A percentile compares a stretch with the other conserved stretches of the same genome.
Conservation (phyloP, 257 asterid genomes). For the Asclepias syriaca region DNA sequence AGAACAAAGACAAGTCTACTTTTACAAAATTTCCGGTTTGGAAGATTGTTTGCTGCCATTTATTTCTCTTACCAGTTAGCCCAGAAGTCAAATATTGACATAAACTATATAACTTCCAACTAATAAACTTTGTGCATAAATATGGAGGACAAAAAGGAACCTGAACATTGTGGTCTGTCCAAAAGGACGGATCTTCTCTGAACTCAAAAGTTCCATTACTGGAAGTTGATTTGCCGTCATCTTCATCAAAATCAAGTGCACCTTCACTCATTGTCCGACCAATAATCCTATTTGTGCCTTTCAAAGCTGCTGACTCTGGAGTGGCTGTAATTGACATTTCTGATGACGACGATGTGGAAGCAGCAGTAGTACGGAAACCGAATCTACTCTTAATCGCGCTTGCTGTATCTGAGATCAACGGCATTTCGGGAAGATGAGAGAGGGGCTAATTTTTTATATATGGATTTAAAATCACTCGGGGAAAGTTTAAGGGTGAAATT, state of each 20-base stretch:
- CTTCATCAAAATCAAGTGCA: conserved; percentile 29
- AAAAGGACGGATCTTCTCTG: no score
- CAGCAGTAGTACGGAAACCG: conserved; percentile 29
- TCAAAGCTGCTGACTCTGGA: conserved; percentile 57
- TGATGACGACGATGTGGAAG: conserved; percentile 20
- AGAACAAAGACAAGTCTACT: no score
- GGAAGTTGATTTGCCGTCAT: conserved; percentile 16
- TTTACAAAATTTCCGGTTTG: no score
- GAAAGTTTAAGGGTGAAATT: background rate
- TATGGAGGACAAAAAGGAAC: no score
- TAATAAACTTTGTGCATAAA: no score
- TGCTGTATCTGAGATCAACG: conserved; percentile 50
- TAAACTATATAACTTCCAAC: no score
- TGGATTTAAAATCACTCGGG: background rate
- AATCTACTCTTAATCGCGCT: conserved; percentile 60
- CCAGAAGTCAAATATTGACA: no score
- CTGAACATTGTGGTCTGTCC: no score
- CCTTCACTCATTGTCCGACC: conserved; percentile 10
- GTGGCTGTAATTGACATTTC: conserved; percentile 38
- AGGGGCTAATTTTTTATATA: background rate
- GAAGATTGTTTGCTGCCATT: no score
- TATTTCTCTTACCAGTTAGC: no score
- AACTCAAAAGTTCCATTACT: conserved; percentile 46
- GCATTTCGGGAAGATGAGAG: conserved; percentile 24
- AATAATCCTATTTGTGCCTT: conserved; percentile 19